Evolutionary conservation across 257 asterid genomes (phyloP).

Genomic region (Petunia axillaris): DNA sequence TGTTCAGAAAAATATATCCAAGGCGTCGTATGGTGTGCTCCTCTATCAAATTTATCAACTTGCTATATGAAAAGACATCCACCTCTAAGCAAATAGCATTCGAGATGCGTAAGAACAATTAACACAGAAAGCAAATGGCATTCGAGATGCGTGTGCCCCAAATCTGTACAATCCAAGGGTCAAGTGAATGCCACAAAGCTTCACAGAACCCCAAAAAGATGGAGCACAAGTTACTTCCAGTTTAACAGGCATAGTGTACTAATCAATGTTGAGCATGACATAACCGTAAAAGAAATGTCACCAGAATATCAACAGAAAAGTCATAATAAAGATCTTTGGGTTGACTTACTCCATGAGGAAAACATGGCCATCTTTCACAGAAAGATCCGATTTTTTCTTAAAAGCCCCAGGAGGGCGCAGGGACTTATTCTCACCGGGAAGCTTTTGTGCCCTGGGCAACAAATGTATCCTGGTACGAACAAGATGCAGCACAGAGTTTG

Average conservation of each 20-base stretch:
- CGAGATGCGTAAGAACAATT: slow-evolving; percentile 8
- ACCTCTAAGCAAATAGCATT: slow-evolving; percentile 5
- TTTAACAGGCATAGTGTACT: neutral
- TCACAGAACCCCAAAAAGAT: neutral
- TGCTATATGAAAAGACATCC: slow-evolving; percentile 16
- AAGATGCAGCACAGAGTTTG: slow-evolving; percentile 94
- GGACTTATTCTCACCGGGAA: slow-evolving; percentile 96
- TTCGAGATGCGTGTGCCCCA: slow-evolving; percentile 14
- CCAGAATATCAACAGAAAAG: slow-evolving; percentile 13
- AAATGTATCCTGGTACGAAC: slow-evolving; percentile 85
- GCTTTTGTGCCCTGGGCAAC: slow-evolving; percentile 92
- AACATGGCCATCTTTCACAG: slow-evolving; percentile 96
- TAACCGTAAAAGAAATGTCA: neutral
- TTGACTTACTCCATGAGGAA: slow-evolving; percentile 95
- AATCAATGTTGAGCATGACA: neutral
- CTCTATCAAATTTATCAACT: neutral
- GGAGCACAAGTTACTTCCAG: slow-evolving; percentile 1
- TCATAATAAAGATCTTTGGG: slow-evolving; percentile 7
- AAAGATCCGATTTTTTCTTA: slow-evolving; percentile 96
- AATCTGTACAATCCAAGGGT: neutral
- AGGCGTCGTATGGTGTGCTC: neutral
- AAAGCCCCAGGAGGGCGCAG: slow-evolving; percentile 99
- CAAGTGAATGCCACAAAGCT: slow-evolving; percentile 13
- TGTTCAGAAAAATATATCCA: neutral
- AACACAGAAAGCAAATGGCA: neutral